These are phyloP conservation scores for Aspergillus carbonarius DNA, from an alignment of 2,329 filamentous ascomycete genomes.

Conservation along the genomic window DNA sequence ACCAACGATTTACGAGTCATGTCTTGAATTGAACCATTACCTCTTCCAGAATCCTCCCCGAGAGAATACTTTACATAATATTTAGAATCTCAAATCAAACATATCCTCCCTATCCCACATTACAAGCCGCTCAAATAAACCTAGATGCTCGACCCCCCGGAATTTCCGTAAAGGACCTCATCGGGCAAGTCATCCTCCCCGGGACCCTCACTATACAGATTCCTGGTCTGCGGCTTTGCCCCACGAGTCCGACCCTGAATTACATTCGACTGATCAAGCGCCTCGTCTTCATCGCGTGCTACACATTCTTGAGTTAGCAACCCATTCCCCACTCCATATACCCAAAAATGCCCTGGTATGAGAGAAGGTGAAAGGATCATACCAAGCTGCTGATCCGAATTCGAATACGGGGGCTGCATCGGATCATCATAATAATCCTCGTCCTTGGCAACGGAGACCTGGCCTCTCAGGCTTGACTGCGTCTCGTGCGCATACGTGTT, in stretches of 20 bases:
- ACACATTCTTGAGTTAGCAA: background rate
- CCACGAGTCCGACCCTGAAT: slow-evolving; percentile 25
- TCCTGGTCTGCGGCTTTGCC: slow-evolving; percentile 21
- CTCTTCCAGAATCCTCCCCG: too few relatives aligned
- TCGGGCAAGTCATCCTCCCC: slow-evolving; percentile 25
- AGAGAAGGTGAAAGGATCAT: slow-evolving; percentile 10
- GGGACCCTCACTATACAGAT: slow-evolving; percentile 25
- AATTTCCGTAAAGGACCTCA: background rate
- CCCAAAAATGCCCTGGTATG: background rate
- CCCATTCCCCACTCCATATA: background rate
- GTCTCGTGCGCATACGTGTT: slow-evolving; percentile 27
- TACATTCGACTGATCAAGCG: slow-evolving; percentile 23
- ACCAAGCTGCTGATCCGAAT: slow-evolving; percentile 31
- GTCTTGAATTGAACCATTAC: too few relatives aligned
- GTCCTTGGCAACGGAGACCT: slow-evolving; percentile 27
- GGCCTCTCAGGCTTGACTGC: slow-evolving; percentile 8
- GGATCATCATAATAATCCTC: slow-evolving; percentile 26
- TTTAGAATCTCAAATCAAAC: too few relatives aligned
- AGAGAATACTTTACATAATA: too few relatives aligned
- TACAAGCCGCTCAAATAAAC: too few relatives aligned
- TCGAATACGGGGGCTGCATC: slow-evolving; percentile 30
- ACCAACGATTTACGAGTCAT: too few relatives aligned
- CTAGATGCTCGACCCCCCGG: background rate
- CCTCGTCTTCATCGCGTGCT: slow-evolving; percentile 25
- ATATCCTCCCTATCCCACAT: too few relatives aligned